Base-by-base conservation (phyloP, 106 monocot species). In the Posidonia australis region DNA sequence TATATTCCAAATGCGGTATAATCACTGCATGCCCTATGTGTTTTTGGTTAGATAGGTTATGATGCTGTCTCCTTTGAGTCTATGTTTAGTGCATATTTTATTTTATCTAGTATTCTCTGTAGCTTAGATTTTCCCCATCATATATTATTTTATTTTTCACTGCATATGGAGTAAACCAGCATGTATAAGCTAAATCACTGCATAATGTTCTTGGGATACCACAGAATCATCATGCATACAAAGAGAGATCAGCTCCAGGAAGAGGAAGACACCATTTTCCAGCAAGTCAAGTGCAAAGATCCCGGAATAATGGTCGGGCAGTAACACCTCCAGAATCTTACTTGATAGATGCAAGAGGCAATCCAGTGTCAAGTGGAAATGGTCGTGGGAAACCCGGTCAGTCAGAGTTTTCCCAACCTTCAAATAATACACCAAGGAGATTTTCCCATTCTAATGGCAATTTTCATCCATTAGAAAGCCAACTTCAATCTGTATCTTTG, bases 1-100 rank as follows among this genome's bases (percentile, higher is more conserved):
- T 90, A 79, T 61, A 66, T 87, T 66, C 90, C 90, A 13, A 77
- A 83, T 45, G 76, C 42, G 86, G 94, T 94, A 89, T 70, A 25
- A 1, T 1, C 5, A 26, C 49, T 48, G 9, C 22, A 48, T 17
- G n/a, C 48, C 47, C n/a, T 44, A 13, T 44, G 17, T 63, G 17
- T 63, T 42, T 17, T 49, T 36, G 36, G 36, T 49, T 12, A n/a
- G n/a, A 49, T 14, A 3, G 49, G 16, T 49, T 49, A 49, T 49
- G 18, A 17, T 49, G n/a, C 13, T 49, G 13, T 49, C 4, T 17
- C 13, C 13, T 5, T 17, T 49, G 5, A 5, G 3, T 49, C 49
- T 14, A 5, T 17, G 3, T 49, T 3, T 49, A 14, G 18, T 49
- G 1, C n/a, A 3, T 49, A 19, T 49, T 49, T 49, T 49, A 49